These are phyloP conservation scores for Trapa incisa DNA, from an alignment of 345 rosid species.

Conservation along the genomic window DNA sequence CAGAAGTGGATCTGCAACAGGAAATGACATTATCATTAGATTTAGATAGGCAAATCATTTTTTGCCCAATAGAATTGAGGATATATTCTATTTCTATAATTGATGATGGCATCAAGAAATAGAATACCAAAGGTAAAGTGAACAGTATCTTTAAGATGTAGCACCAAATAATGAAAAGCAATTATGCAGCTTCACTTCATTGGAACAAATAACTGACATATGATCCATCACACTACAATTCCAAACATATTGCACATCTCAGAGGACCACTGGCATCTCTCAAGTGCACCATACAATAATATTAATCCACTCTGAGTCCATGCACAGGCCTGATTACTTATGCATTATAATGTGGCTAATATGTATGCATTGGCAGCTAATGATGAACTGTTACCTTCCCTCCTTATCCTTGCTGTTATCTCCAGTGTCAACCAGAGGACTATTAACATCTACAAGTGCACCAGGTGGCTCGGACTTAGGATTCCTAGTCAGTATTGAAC, in stretches of 20 bases:
- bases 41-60: background rate
- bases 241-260: background rate
- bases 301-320: background rate
- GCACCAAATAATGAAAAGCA: background rate
- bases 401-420: constrained; percentile 37
- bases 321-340: background rate
- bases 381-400: constrained; percentile 29
- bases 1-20: constrained; percentile 45
- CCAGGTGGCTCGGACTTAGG: constrained; percentile 43
- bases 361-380: background rate
- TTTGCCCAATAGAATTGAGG: too few species aligned
- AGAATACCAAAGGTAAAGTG: background rate
- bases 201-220: background rate
- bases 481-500: constrained; percentile 30
- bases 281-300: background rate
- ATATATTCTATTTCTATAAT: too few species aligned
- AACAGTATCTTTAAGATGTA: background rate
- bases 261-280: background rate
- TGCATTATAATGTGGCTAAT: background rate
- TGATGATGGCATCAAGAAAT: background rate
- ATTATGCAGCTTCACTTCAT: background rate
- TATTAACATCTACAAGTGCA: constrained; percentile 41
- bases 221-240: background rate
- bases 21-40: background rate
- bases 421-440: constrained; percentile 73